Evolutionary conservation across 2,329 filamentous ascomycete species (phyloP), one percentile per base, ranked within the genome.

Genomic region (Penicillium hesseltinei): DNA sequence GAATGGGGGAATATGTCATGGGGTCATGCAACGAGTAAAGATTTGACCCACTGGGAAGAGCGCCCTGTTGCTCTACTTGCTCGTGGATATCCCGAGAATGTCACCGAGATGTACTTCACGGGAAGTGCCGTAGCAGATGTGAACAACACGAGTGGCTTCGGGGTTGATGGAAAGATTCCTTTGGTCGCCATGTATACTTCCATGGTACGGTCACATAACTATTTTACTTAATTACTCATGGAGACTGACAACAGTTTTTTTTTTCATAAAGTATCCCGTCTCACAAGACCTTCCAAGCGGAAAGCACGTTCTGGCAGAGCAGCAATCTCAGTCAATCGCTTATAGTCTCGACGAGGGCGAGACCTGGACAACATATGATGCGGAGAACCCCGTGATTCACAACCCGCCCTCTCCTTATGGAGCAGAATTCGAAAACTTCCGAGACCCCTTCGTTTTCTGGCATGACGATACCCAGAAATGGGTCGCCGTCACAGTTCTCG

Each of bases 111-210:
- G 54, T 79, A 83, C 43, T 84, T 81, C 60, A 81, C 80, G 0
- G 82, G 84, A 31, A 85, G 81, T 47, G 79, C 77, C 7, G 84
- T 88, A 0, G 73, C 85, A 23, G 86, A 89, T 65, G 70, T 70
- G 11, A 83, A 88, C 66, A 88, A 89, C 66, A 87, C 85, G 0
- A 87, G 84, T 15, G 85, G 85, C 1, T 86, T 88, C 74, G 88
- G 88, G 62, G 81, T 81, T 0, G 76, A 81, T 47, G 83, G 84
- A 64, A 76, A 75, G n/a, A 82, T 84, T 56, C 84, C 84, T 4
- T 82, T 88, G 5, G 82, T 89, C 2, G 86, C 86, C 21, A 80
- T 86, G 63, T 84, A 85, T 69, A 82, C 80, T 0, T 71, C 81
- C 42, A 74, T 69, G 27, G 66, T 69, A 51, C 49, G 19, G 8